Conservation (phyloP, 2,329 filamentous ascomycete genomes). For the Colletotrichum melonis region DNA sequence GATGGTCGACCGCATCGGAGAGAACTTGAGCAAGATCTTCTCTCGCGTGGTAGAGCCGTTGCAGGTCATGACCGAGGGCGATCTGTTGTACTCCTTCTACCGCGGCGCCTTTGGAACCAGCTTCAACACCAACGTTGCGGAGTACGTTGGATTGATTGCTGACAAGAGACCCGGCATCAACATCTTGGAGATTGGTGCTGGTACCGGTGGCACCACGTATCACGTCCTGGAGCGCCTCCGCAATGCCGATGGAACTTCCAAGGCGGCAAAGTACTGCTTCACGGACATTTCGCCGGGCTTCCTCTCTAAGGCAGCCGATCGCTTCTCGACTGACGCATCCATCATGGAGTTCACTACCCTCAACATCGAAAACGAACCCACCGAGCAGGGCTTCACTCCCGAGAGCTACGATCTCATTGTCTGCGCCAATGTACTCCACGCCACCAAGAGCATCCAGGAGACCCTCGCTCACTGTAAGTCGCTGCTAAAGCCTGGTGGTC, state of each 20-base stretch:
- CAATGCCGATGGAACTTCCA: conserved; percentile 23
- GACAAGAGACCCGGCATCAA: conserved; percentile 40
- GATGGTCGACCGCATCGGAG: conserved; percentile 27
- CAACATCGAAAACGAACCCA: conserved; percentile 47
- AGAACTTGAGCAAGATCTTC: conserved; percentile 45
- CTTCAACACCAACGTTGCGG: conserved; percentile 29
- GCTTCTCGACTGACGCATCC: conserved; percentile 40
- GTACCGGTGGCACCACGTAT: conserved; percentile 25
- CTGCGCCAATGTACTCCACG: conserved; percentile 46
- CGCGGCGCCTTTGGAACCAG: conserved; percentile 26
- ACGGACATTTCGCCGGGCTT: conserved; percentile 57
- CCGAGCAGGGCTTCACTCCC: conserved; percentile 47
- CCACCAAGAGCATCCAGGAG: conserved; percentile 41
- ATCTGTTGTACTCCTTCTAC: conserved; percentile 49
- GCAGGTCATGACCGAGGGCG: conserved; percentile 48
- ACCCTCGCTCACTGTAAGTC: conserved; percentile 38
- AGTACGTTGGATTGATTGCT: conserved; percentile 35
- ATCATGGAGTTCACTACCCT: conserved; percentile 39
- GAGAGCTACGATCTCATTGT: conserved; percentile 50
- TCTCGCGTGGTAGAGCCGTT: conserved; percentile 47
- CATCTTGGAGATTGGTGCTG: conserved; percentile 27
- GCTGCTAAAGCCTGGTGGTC: conserved; percentile 44
- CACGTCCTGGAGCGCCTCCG: conserved; percentile 29
- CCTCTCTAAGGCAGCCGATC: conserved; percentile 50
- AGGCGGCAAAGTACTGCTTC: conserved; percentile 49